These are phyloP conservation scores for Wallacemonas collosoma DNA, from an alignment of 208 protist species.

Conservation along the genomic window DNA sequence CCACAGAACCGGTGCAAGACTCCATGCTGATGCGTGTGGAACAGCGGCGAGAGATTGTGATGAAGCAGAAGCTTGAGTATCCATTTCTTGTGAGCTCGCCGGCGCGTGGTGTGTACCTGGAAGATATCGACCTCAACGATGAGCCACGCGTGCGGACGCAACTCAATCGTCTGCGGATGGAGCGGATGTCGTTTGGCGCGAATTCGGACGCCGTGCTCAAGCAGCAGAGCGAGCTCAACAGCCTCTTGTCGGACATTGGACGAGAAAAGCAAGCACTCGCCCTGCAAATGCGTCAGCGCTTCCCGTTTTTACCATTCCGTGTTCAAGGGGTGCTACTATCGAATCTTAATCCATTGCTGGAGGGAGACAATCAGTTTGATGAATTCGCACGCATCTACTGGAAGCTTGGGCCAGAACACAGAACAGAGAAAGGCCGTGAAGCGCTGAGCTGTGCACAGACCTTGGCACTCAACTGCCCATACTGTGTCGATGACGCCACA, in stretches of 20 bases:
- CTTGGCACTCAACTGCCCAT: neutral
- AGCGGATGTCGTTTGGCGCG: neutral
- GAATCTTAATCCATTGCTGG: conserved; percentile 28
- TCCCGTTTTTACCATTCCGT: conserved; percentile 44
- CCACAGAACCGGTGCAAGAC: neutral
- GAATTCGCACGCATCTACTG: neutral
- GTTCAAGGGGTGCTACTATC: conserved; percentile 43
- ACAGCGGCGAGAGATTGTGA: neutral
- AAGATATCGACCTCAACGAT: neutral
- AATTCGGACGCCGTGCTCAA: neutral
- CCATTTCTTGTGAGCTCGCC: neutral
- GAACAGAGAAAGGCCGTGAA: neutral
- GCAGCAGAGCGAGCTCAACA: neutral
- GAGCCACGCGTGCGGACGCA: neutral
- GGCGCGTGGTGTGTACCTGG: neutral
- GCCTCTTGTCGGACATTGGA: neutral
- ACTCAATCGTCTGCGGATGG: neutral
- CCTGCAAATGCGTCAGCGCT: conserved; percentile 18
- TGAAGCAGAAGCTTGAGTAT: neutral
- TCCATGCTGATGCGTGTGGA: neutral
- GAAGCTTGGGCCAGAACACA: neutral
- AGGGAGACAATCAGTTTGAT: conserved; percentile 48
- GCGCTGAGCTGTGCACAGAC: neutral
- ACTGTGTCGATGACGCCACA: neutral
- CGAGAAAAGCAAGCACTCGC: conserved; percentile 14